Conservation (phyloP, 148 eudicot genomes). For the Chenopodium berlandieri region DNA sequence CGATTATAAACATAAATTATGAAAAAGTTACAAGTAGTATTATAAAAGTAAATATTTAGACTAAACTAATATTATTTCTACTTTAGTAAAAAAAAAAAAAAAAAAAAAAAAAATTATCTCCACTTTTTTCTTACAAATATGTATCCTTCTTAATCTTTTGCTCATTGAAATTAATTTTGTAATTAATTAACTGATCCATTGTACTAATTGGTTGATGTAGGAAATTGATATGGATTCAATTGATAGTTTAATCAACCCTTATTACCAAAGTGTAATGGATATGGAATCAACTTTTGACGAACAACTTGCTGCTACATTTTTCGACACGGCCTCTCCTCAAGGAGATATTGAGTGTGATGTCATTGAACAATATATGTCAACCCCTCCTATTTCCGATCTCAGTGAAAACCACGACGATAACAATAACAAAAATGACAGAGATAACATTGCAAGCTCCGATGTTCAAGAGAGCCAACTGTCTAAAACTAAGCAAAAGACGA, state of each 20-base stretch:
- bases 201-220: background rate
- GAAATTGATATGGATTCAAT: background rate
- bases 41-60: no score
- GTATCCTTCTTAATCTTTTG: no score
- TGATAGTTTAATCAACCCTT: background rate
- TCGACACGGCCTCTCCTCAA: background rate
- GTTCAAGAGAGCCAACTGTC: background rate
- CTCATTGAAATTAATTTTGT: no score
- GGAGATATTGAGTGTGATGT: background rate
- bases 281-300: conserved; percentile 13
- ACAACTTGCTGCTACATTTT: background rate
- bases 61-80: no score
- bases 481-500: background rate
- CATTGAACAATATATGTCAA: background rate
- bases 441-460: background rate
- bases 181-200: no score
- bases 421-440: background rate
- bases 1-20: no score
- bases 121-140: no score
- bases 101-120: no score
- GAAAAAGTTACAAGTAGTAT: no score
- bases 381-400: background rate
- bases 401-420: background rate
- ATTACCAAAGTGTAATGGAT: background rate
- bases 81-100: no score